A percentile compares a stretch with the other conserved stretches of the same genome.
phyloP scores from a whole-genome alignment of 495 filamentous ascomycete genomes.

The Trichocladium antarcticum region DNA sequence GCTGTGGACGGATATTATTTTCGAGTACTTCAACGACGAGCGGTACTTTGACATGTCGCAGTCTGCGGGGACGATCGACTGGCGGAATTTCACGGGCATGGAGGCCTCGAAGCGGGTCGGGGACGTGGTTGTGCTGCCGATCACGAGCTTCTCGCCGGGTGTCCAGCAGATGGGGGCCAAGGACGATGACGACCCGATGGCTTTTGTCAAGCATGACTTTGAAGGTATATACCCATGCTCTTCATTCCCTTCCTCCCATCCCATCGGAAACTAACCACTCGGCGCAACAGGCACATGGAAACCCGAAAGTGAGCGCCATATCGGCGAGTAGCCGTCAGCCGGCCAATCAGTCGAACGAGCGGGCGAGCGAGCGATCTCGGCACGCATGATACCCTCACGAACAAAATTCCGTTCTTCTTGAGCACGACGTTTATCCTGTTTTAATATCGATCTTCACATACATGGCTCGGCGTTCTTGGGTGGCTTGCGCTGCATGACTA shows the following conservation, averaged over 20 bases:
- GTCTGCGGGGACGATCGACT: constrained; percentile 65
- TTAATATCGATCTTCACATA: constrained; percentile 6
- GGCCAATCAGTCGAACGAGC: no score
- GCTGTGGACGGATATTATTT: constrained; percentile 87
- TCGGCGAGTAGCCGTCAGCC: constrained; percentile 39
- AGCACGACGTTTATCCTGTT: constrained; percentile 8
- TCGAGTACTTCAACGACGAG: constrained; percentile 85
- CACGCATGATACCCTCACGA: neutral
- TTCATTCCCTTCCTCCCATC: neutral
- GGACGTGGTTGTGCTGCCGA: constrained; percentile 86
- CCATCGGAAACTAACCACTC: neutral
- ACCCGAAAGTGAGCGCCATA: constrained; percentile 55
- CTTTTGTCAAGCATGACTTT: constrained; percentile 95
- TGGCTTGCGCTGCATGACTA: no score
- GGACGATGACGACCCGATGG: constrained; percentile 87
- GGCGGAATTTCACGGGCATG: constrained; percentile 82
- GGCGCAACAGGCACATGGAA: constrained; percentile 60
- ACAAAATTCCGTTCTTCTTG: constrained; percentile 3
- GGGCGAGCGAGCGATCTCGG: no score
- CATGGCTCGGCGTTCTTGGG: constrained; percentile 15
- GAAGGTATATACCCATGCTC: constrained; percentile 49
- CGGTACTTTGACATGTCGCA: constrained; percentile 74
- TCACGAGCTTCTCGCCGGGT: constrained; percentile 94
- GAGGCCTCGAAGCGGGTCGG: constrained; percentile 72
- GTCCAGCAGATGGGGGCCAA: constrained; percentile 90